Conservation (phyloP, 768 basidiomycete species). For the Infundibulicybe gibba region DNA sequence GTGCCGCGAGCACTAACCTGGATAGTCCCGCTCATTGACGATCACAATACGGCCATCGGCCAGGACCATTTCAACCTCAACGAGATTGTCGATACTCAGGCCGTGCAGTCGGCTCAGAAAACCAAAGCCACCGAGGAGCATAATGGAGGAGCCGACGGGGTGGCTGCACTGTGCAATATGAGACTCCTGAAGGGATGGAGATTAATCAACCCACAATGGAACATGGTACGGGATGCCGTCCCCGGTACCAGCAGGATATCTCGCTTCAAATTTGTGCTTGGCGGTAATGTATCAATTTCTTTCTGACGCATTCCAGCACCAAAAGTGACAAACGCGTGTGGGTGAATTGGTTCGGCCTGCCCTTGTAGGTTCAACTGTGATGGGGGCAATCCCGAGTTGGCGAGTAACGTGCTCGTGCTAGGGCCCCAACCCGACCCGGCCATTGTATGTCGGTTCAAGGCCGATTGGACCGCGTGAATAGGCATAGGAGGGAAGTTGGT, state of each 20-base stretch:
- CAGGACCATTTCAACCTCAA: slow-evolving; percentile 90
- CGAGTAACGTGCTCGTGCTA: slow-evolving; percentile 13
- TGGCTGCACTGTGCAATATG: slow-evolving; percentile 60
- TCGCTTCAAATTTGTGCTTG: slow-evolving; percentile 58
- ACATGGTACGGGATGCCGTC: slow-evolving; percentile 74
- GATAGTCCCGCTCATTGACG: slow-evolving; percentile 66
- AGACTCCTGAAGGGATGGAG: slow-evolving; percentile 2
- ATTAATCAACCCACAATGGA: slow-evolving; percentile 54
- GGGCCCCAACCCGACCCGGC: slow-evolving; percentile 27
- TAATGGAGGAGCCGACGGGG: slow-evolving; percentile 74
- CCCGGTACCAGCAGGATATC: slow-evolving; percentile 43
- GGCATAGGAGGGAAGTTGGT: slow-evolving; percentile 25
- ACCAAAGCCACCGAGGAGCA: slow-evolving; percentile 88
- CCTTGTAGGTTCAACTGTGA: slow-evolving; percentile 35
- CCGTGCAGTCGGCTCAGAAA: slow-evolving; percentile 82
- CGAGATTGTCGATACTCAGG: slow-evolving; percentile 84
- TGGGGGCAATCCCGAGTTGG: slow-evolving; percentile 24
- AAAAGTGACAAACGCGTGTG: slow-evolving; percentile 80
- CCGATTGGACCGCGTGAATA: slow-evolving; percentile 24
- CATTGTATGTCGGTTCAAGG: slow-evolving; percentile 28
- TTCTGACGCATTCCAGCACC: slow-evolving; percentile 86
- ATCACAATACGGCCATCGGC: slow-evolving; percentile 86
- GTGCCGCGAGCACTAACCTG: slow-evolving; percentile 39
- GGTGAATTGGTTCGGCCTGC: slow-evolving; percentile 56
- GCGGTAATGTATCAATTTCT: slow-evolving; percentile 78